A percentile compares a stretch with the other conserved stretches of the same genome.
phyloP scores from a whole-genome alignment of 192 early-diverging fungal species.

The Rhizophagus prolifer region DNA sequence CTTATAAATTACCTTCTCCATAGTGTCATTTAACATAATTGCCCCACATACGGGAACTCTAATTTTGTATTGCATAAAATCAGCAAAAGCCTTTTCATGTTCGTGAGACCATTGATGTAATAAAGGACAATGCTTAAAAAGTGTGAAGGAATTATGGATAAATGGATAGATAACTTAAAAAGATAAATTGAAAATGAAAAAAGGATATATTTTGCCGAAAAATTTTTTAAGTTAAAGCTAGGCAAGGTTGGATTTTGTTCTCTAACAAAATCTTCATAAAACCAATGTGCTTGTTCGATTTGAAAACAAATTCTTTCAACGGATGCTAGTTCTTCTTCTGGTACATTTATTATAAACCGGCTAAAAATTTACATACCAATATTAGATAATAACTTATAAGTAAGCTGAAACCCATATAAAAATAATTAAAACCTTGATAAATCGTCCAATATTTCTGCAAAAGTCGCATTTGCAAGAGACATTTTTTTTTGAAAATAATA shows the following conservation, averaged over 20 bases:
- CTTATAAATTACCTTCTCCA: slow-evolving; percentile 63
- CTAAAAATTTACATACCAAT: slow-evolving; percentile 32
- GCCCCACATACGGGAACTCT: slow-evolving; percentile 97
- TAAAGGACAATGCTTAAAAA: slow-evolving; percentile 90
- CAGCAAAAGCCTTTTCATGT: slow-evolving; percentile 84
- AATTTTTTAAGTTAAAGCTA: slow-evolving; percentile 81
- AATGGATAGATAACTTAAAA: not conserved
- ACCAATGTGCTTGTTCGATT: slow-evolving; percentile 99
- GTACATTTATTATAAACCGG: slow-evolving; percentile 99
- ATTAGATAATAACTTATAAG: not conserved
- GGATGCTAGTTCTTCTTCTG: slow-evolving; percentile 89
- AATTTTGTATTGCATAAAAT: slow-evolving; percentile 95
- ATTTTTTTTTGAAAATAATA: slow-evolving; percentile 15
- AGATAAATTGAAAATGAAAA: not conserved
- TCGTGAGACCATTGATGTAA: slow-evolving; percentile 85
- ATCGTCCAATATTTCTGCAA: slow-evolving; percentile 87
- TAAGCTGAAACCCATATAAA: not conserved
- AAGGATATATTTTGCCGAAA: slow-evolving; percentile 67
- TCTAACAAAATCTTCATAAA: slow-evolving; percentile 97
- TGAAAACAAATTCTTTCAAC: slow-evolving; percentile 98
- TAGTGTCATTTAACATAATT: slow-evolving; percentile 80
- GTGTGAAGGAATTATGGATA: slow-evolving; percentile 46
- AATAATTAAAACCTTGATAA: slow-evolving; percentile 62
- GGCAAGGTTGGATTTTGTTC: slow-evolving; percentile 79
- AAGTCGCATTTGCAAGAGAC: slow-evolving; percentile 64